Evolutionary conservation across 2,329 filamentous ascomycete species (phyloP).

Genomic region (Tolypocladium tundrense): DNA sequence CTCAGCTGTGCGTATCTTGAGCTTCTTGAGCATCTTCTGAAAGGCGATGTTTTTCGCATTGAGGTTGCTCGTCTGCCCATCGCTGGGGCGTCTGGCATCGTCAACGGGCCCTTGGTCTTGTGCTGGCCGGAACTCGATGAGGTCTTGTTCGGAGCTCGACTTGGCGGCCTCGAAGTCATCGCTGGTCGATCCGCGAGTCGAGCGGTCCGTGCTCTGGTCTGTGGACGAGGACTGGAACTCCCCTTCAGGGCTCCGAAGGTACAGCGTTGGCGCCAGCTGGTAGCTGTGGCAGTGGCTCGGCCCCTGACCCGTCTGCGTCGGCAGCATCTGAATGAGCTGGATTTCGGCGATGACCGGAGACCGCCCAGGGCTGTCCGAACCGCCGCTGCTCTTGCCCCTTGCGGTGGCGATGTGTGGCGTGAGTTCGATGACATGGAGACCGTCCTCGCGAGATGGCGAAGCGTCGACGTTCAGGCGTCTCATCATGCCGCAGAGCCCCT

Average conservation of each 20-base stretch:
- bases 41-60: slow-evolving; percentile 14
- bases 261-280: not conserved
- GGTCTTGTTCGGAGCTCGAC: not conserved
- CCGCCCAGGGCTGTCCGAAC: too few species aligned
- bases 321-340: not conserved
- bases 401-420: not conserved
- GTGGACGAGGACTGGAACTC: not conserved
- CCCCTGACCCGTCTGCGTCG: not conserved
- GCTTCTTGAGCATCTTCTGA: slow-evolving; percentile 15
- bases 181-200: not conserved
- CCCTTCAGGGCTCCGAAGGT: not conserved
- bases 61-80: not conserved
- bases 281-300: not conserved
- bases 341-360: not conserved
- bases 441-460: not conserved
- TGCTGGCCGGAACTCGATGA: not conserved
- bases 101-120: not conserved
- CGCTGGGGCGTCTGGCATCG: not conserved
- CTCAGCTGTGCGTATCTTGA: slow-evolving; percentile 7
- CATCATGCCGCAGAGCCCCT: not conserved
- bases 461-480: not conserved
- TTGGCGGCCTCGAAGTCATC: not conserved
- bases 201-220: not conserved
- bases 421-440: not conserved
- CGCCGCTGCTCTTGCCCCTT: too few species aligned